Conservation (phyloP, 495 filamentous ascomycete genomes). For the Clohesyomyces aquaticus region DNA sequence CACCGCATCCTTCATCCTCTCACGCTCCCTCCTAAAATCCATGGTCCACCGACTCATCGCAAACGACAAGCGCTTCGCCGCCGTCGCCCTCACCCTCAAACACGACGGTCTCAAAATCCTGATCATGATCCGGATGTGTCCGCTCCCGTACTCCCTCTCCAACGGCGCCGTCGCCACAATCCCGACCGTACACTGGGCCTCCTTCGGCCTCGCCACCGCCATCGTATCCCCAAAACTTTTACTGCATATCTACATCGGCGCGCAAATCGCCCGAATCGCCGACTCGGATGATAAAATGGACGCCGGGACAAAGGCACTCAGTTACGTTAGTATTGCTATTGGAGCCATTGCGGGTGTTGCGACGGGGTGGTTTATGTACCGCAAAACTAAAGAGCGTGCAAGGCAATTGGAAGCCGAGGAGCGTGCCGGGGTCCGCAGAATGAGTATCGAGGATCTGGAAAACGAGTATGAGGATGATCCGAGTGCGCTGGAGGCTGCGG, state of each 20-base stretch:
- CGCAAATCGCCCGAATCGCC: conserved; percentile 72
- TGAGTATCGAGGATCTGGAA: conserved; percentile 27
- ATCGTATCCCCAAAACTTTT: conserved; percentile 79
- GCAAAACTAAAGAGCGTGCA: conserved; percentile 78
- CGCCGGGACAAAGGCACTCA: conserved; percentile 68
- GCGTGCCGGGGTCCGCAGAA: conserved; percentile 53
- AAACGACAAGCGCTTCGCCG: conserved; percentile 76
- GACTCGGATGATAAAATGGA: conserved; percentile 65
- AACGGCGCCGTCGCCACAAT: conserved; percentile 95
- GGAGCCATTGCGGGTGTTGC: conserved; percentile 68
- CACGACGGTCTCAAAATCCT: conserved; percentile 88
- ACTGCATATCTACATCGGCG: conserved; percentile 92
- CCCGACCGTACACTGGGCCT: conserved; percentile 75
- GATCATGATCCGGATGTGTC: conserved; percentile 90
- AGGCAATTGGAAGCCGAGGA: conserved; percentile 84
- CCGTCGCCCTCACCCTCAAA: conserved; percentile 67
- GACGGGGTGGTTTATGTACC: conserved; percentile 85
- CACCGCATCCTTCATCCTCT: conserved; percentile 75
- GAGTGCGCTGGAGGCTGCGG: conserved; percentile 40
- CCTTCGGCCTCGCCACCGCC: conserved; percentile 81
- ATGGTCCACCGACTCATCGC: conserved; percentile 82
- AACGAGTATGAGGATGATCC: conserved; percentile 49
- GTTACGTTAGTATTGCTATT: conserved; percentile 79
- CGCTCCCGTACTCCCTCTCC: conserved; percentile 89
- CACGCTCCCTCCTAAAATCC: conserved; percentile 71